Evolutionary conservation across 106 monocot genomes (phyloP).

Genomic region (Allium fistulosum): DNA sequence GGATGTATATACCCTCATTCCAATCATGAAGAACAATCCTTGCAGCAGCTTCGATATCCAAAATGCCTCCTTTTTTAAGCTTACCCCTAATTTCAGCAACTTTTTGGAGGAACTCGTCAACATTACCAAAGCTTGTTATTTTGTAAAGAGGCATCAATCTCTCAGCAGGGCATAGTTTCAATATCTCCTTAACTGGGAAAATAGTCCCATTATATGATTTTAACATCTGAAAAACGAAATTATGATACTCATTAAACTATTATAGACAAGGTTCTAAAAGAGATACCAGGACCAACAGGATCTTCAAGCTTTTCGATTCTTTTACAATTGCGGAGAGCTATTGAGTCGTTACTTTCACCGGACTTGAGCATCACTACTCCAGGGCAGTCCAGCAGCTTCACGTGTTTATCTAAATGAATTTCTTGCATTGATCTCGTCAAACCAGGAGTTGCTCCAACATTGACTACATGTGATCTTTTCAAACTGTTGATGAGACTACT

Average conservation of each 20-base stretch:
- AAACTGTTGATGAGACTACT: constrained; percentile 99
- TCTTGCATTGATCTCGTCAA: constrained; percentile 98
- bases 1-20: constrained; percentile 73
- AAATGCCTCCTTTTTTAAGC: constrained; percentile 86
- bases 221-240: neutral
- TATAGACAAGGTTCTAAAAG: neutral
- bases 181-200: constrained; percentile 76
- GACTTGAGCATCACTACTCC: constrained; percentile 93
- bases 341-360: constrained; percentile 47
- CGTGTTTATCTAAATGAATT: constrained; percentile 89
- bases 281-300: constrained; percentile 62
- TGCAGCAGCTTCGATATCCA: constrained; percentile 83
- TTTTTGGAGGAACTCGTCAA: constrained; percentile 88
- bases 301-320: constrained; percentile 92
- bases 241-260: neutral
- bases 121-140: constrained; percentile 56
- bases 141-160: constrained; percentile 79
- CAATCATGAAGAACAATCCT: constrained; percentile 97
- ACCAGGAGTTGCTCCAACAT: constrained; percentile 96
- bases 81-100: constrained; percentile 81
- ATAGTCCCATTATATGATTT: neutral
- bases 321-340: constrained; percentile 89
- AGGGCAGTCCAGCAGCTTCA: constrained; percentile 91
- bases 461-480: constrained; percentile 92
- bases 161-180: constrained; percentile 82